Evolutionary conservation across 2,329 filamentous ascomycete species (phyloP).

Genomic region (Cladobotryum protrusum): DNA sequence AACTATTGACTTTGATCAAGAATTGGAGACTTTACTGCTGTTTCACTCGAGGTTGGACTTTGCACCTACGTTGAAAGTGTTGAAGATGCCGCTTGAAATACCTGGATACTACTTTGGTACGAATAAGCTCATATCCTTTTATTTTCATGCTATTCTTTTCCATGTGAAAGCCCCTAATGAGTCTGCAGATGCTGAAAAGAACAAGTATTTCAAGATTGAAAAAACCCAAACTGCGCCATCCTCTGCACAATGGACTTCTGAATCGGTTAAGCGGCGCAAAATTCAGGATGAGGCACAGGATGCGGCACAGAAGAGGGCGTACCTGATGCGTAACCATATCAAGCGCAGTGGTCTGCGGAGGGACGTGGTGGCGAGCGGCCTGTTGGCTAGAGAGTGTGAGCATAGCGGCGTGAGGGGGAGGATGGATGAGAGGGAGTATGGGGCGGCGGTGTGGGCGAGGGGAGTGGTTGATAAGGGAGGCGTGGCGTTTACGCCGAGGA

Average conservation of each 20-base stretch:
- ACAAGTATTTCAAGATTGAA: constrained; percentile 64
- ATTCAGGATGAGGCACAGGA: constrained; percentile 32
- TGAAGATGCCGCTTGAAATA: constrained; percentile 33
- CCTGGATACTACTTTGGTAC: constrained; percentile 52
- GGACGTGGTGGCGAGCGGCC: constrained; percentile 26
- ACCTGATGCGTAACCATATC: constrained; percentile 32
- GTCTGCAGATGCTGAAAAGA: constrained; percentile 46
- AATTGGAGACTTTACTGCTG: neutral
- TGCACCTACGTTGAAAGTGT: no score
- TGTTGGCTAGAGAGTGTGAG: constrained; percentile 24
- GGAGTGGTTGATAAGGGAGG: constrained; percentile 35
- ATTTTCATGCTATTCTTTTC: constrained; percentile 1
- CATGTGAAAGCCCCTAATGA: no score
- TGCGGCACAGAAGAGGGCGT: constrained; percentile 21
- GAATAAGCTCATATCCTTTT: constrained; percentile 1
- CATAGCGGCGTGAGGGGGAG: constrained; percentile 14
- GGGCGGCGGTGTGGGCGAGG: constrained; percentile 31
- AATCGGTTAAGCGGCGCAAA: constrained; percentile 52
- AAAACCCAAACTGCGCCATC: constrained; percentile 47
- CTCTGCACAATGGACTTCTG: constrained; percentile 48
- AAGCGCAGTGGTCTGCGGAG: constrained; percentile 28
- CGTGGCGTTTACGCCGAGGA: constrained; percentile 29
- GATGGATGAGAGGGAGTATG: constrained; percentile 20
- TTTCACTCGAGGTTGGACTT: neutral
- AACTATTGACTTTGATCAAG: no score